Conservation (phyloP, 2,329 filamentous ascomycete species). For the Aspergillaceae sp. region DNA sequence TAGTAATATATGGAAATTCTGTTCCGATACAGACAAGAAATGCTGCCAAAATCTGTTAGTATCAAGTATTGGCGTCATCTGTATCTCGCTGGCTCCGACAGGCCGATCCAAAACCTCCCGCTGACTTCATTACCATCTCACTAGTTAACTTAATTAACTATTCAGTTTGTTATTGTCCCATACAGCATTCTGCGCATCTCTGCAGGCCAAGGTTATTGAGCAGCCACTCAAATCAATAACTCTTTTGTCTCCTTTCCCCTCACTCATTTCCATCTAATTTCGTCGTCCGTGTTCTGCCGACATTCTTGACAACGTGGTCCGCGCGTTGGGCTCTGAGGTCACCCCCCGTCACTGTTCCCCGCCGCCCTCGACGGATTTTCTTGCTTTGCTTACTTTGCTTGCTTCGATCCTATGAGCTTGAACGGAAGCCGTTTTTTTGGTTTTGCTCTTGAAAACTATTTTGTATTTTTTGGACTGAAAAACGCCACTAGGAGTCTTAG, state of each 20-base stretch:
- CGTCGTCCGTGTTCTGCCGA: not conserved
- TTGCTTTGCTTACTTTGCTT: not conserved
- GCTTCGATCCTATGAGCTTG: not conserved
- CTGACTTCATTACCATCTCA: slow-evolving; percentile 1
- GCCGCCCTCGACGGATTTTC: not conserved
- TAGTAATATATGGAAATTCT: too few species aligned
- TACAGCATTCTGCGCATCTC: not conserved
- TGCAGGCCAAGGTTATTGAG: too few species aligned
- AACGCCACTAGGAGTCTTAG: not conserved
- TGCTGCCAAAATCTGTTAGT: too few species aligned
- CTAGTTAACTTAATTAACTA: not conserved
- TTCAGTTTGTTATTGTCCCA: too few species aligned
- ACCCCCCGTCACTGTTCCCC: slow-evolving; percentile 3
- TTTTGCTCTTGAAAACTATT: not conserved
- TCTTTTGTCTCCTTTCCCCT: too few species aligned
- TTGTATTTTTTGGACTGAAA: not conserved
- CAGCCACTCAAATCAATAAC: too few species aligned
- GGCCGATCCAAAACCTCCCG: slow-evolving; percentile 1
- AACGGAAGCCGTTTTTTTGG: not conserved
- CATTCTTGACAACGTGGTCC: not conserved
- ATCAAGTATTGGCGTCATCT: slow-evolving; percentile 7
- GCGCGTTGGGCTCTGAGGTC: slow-evolving; percentile 14
- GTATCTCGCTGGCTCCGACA: slow-evolving; percentile 1
- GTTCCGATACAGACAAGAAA: too few species aligned
- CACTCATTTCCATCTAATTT: too few species aligned